A percentile compares a stretch with the other conserved stretches of the same genome.
Conservation (phyloP, 306 rosid genomes). For the Dicorynia guianensis region DNA sequence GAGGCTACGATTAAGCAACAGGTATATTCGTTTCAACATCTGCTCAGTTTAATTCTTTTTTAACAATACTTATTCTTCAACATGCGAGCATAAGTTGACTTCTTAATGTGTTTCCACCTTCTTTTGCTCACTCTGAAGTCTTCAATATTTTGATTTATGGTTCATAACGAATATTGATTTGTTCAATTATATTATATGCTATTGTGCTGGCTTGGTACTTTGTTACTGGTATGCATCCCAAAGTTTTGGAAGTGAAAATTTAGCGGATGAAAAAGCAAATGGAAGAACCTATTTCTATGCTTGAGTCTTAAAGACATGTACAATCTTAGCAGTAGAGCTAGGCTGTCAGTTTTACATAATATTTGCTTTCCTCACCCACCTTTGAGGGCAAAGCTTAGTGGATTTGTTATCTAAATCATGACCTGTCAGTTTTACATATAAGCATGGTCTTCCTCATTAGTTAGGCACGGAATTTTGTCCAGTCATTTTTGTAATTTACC, state of each 20-base stretch:
- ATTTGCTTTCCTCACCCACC: too few species aligned
- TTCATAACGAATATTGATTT: background rate
- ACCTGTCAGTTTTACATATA: too few species aligned
- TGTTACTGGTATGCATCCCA: background rate
- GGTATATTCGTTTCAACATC: slow-evolving; percentile 50
- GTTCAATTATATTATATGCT: slow-evolving; percentile 1
- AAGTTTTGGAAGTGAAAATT: background rate
- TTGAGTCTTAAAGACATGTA: slow-evolving; percentile 20
- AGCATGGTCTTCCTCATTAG: background rate
- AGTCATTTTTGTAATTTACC: background rate
- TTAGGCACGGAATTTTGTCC: background rate
- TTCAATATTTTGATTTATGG: background rate
- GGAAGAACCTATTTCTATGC: background rate
- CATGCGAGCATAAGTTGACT: background rate
- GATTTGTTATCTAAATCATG: background rate
- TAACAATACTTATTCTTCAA: slow-evolving; percentile 9
- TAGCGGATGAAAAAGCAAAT: background rate
- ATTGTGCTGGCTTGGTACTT: slow-evolving; percentile 10
- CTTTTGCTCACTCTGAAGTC: too few species aligned
- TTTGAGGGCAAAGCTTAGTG: too few species aligned
- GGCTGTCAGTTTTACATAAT: background rate
- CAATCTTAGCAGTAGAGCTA: slow-evolving; percentile 24
- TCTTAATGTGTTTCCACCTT: background rate
- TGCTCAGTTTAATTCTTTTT: background rate
- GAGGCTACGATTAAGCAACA: slow-evolving; percentile 90